Conservation (phyloP, 2,329 filamentous ascomycete genomes). For the Alternaria brassicicola region DNA sequence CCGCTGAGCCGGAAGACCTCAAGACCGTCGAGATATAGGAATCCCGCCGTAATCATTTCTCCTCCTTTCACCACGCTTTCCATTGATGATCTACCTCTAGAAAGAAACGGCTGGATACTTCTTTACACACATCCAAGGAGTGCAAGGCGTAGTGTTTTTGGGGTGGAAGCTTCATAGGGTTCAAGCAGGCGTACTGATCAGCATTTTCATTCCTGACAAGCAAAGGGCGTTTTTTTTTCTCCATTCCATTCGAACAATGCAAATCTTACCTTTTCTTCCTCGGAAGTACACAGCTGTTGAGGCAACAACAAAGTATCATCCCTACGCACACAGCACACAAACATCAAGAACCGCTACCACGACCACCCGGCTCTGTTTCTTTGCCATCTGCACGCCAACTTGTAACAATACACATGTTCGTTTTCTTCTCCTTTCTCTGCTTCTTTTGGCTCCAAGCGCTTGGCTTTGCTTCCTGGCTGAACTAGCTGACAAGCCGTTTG, state of each 20-base stretch:
- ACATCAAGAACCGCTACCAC: conserved; percentile 7
- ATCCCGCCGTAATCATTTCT: conserved; percentile 6
- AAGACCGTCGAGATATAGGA: conserved; percentile 57
- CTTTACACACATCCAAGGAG: conserved; percentile 20
- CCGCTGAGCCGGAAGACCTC: conserved; percentile 48
- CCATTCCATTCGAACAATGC: conserved; percentile 1
- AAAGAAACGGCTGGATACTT: conserved; percentile 39
- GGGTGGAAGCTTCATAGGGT: conserved; percentile 1
- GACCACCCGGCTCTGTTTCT: conserved; percentile 2
- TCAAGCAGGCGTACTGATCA: conserved; percentile 6
- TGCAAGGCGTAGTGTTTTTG: conserved; percentile 27
- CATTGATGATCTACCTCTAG: conserved; percentile 28
- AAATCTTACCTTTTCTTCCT: neutral
- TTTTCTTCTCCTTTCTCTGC: neutral
- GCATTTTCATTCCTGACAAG: conserved; percentile 7
- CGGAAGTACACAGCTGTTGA: neutral
- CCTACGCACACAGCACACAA: neutral
- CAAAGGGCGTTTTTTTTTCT: conserved; percentile 3
- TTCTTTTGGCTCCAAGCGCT: conserved; percentile 3
- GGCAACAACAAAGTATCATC: conserved; percentile 5
- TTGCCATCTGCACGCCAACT: conserved; percentile 8
- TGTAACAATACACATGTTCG: conserved; percentile 16
- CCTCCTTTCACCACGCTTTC: conserved; percentile 11
- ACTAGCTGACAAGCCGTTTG: neutral
- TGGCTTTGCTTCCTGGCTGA: neutral